These are phyloP conservation scores for Pichia norvegensis DNA, from an alignment of 1,139 yeast genomes.

Conservation along the genomic window DNA sequence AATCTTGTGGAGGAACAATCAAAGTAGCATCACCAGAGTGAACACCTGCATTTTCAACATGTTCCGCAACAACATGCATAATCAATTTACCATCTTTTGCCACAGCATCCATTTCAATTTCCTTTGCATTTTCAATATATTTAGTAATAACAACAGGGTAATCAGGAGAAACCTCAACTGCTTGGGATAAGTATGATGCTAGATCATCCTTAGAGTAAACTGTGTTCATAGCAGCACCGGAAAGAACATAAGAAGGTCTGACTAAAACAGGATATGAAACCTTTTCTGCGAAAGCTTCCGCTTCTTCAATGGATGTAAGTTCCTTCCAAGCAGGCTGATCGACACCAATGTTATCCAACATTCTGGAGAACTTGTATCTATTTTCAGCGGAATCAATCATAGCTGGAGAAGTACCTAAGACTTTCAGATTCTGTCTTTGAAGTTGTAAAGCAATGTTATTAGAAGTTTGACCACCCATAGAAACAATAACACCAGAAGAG, in stretches of 20 bases:
- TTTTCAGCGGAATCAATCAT: constrained; percentile 98
- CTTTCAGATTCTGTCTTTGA: constrained; percentile 92
- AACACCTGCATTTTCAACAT: constrained; percentile 98
- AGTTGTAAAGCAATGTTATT: constrained; percentile 92
- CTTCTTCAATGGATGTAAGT: constrained; percentile 87
- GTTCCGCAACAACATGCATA: constrained; percentile 98
- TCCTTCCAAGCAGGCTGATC: constrained; percentile 99
- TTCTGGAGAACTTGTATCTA: constrained; percentile 95
- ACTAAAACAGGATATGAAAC: constrained; percentile 94
- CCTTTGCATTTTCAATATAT: constrained; percentile 95
- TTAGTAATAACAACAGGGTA: constrained; percentile 97
- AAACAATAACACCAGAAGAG: constrained; percentile 86
- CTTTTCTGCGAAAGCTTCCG: constrained; percentile 83
- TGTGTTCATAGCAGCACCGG: constrained; percentile 99
- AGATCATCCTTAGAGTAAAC: constrained; percentile 87
- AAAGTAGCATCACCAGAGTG: constrained; percentile 99
- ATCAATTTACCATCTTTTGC: constrained; percentile 91
- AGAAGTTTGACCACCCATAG: constrained; percentile 99
- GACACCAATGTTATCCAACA: constrained; percentile 93
- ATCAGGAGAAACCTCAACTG: constrained; percentile 95
- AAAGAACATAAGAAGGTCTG: constrained; percentile 93
- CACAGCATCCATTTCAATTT: constrained; percentile 98
- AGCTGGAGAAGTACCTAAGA: constrained; percentile 95
- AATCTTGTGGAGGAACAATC: constrained; percentile 94
- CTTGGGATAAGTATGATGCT: constrained; percentile 82